A percentile compares a stretch with the other conserved stretches of the same genome.
These are phyloP conservation scores for Fusarium sp. DNA, from an alignment of 2,329 filamentous ascomycete genomes.

Conservation along the genomic window DNA sequence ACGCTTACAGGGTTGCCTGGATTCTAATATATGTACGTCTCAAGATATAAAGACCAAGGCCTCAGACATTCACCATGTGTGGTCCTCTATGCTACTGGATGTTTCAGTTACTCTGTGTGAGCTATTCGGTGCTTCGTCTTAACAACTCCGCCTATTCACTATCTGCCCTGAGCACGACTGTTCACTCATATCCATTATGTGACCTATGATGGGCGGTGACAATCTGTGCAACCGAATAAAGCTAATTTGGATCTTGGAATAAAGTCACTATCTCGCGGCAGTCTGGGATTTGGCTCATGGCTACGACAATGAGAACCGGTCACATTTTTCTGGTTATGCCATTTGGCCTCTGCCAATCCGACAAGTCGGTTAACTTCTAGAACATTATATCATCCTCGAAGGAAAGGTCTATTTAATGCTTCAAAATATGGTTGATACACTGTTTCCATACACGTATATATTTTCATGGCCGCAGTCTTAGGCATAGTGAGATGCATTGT, in stretches of 20 bases:
- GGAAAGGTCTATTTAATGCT: no score
- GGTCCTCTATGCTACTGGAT: neutral
- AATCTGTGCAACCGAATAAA: neutral
- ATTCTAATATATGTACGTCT: neutral
- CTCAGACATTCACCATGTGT: fast-evolving
- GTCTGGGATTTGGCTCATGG: neutral
- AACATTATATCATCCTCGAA: neutral
- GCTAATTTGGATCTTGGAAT: neutral
- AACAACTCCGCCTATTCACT: neutral
- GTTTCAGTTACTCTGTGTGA: neutral
- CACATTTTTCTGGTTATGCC: neutral
- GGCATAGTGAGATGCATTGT: no score
- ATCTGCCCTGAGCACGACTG: neutral
- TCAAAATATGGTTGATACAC: no score
- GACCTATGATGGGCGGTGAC: neutral
- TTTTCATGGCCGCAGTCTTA: neutral
- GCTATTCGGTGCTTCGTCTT: neutral
- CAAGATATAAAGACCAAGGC: neutral
- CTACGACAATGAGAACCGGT: neutral
- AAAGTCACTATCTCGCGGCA: no score
- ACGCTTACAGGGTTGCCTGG: neutral
- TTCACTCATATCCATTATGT: neutral
- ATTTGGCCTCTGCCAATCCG: neutral
- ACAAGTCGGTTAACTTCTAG: neutral
- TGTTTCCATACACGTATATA: no score